A percentile compares a stretch with the other conserved stretches of the same genome.
Conservation (phyloP, 169 alveolate genomes). For the Plasmodium gaboni region DNA sequence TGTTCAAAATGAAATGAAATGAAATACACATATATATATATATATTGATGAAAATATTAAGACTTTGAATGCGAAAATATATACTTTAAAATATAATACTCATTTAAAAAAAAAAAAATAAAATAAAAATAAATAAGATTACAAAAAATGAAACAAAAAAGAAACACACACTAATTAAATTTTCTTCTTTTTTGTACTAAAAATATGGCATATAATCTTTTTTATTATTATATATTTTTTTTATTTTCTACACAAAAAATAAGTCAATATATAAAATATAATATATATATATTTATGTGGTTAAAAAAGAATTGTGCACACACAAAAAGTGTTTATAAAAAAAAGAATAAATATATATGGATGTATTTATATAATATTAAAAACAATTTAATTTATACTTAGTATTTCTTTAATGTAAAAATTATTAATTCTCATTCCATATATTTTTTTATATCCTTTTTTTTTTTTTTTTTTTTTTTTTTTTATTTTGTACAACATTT, state of each 20-base stretch:
- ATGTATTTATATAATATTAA: neutral
- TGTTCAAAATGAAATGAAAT: neutral
- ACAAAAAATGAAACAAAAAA: no score
- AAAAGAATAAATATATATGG: neutral
- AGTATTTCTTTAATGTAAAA: constrained; percentile 5
- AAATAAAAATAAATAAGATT: no score
- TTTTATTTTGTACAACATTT: neutral
- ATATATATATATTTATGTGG: constrained; percentile 6
- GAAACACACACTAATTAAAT: no score
- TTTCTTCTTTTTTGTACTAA: no score
- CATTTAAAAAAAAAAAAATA: no score
- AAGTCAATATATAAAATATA: no score
- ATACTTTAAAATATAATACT: no score
- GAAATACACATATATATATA: neutral
- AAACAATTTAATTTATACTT: neutral
- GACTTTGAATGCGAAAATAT: no score
- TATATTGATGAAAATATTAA: no score
- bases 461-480: neutral
- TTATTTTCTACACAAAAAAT: no score
- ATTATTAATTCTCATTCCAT: neutral
- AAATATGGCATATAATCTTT: no score
- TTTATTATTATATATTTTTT: no score
- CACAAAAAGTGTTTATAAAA: constrained; percentile 6
- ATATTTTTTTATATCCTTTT: neutral
- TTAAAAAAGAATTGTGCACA: constrained; percentile 45